Evolutionary conservation across 2,329 filamentous ascomycete species (phyloP).

Genomic region (Hymenoscyphus fructigenus): DNA sequence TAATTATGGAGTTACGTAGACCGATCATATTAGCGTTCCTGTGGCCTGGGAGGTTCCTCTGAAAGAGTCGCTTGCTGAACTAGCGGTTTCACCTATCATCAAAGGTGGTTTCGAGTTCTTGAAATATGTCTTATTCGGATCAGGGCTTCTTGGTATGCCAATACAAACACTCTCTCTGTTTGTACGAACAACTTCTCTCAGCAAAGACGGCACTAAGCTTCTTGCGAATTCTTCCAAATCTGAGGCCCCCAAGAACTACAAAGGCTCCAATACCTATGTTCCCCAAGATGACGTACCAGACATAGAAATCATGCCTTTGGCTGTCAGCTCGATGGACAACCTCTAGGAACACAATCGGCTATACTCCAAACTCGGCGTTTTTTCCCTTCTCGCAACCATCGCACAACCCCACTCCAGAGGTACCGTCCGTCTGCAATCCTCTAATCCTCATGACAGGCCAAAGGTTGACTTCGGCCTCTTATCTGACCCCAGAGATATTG

Average conservation of each 20-base stretch:
- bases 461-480: constrained; percentile 17
- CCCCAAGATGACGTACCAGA: neutral
- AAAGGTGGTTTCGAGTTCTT: neutral
- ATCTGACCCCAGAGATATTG: constrained; percentile 10
- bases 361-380: constrained; percentile 11
- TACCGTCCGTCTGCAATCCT: constrained; percentile 10
- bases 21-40: neutral
- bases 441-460: constrained; percentile 7
- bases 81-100: neutral
- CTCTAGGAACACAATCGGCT: constrained; percentile 6
- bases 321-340: constrained; percentile 11
- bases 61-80: neutral
- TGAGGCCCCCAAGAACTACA: neutral
- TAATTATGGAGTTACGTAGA: neutral
- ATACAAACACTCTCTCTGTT: neutral
- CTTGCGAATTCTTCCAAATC: neutral
- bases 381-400: constrained; percentile 11
- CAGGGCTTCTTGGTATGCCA: neutral
- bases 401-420: constrained; percentile 13
- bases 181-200: neutral
- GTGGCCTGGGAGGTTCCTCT: neutral
- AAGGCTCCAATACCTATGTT: neutral
- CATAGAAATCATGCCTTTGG: constrained; percentile 14
- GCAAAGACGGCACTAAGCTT: neutral
- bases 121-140: neutral